Conservation (phyloP, 495 filamentous ascomycete species). For the Annulohypoxylon maeteangense region DNA sequence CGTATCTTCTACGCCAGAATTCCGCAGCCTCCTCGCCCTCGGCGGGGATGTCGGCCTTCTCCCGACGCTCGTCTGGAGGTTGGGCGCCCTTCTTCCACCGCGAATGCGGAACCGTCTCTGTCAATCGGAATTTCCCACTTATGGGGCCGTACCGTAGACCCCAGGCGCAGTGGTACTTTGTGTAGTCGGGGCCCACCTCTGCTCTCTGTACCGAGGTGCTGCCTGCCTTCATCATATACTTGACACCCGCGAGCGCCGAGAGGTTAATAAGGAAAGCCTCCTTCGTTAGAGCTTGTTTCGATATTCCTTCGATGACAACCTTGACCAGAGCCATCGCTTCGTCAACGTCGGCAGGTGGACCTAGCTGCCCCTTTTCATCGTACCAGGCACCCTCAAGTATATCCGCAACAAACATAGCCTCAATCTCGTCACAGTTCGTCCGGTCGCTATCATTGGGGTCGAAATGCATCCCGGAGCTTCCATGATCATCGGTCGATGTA, state of each 20-base stretch:
- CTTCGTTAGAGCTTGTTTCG: constrained; percentile 52
- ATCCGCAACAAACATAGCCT: constrained; percentile 56
- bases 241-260: constrained; percentile 60
- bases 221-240: constrained; percentile 52
- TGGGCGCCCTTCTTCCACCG: constrained; percentile 48
- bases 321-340: constrained; percentile 60
- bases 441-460: constrained; percentile 49
- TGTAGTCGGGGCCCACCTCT: constrained; percentile 50
- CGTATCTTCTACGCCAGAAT: constrained; percentile 54
- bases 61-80: constrained; percentile 23
- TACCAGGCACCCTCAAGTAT: constrained; percentile 58
- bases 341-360: constrained; percentile 54
- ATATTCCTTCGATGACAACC: constrained; percentile 58
- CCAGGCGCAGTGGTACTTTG: constrained; percentile 58
- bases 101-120: constrained; percentile 57
- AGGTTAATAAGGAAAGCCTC: constrained; percentile 66
- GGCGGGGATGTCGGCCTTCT: constrained; percentile 32
- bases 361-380: constrained; percentile 48
- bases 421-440: constrained; percentile 60
- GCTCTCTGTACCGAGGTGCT: constrained; percentile 52
- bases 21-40: constrained; percentile 49
- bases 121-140: constrained; percentile 57
- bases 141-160: constrained; percentile 58
- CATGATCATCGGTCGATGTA: constrained; percentile 18
- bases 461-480: constrained; percentile 35